Percentiles rank a stretch among this genome's conserved stretches.
Evolutionary conservation across 129 eudicot genomes (phyloP).

Genomic region (Silybum marianum): DNA sequence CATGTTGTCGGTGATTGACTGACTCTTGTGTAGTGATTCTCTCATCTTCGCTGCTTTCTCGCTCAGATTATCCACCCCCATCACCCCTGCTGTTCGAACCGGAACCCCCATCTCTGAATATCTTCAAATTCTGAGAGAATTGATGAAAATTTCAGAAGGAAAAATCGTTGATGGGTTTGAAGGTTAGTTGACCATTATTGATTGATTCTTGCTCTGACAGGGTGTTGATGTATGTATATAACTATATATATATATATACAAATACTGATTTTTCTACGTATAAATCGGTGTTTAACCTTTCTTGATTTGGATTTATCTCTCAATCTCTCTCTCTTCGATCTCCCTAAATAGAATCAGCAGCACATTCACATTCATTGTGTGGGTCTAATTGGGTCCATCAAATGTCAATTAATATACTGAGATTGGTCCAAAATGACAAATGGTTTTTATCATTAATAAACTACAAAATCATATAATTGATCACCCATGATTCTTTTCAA

Average conservation of each 20-base stretch:
- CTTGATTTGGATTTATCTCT: background rate
- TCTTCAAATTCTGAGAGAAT: background rate
- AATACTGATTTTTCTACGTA: conserved; percentile 25
- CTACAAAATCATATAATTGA: background rate
- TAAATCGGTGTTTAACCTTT: conserved; percentile 19
- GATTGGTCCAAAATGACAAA: background rate
- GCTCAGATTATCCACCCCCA: conserved; percentile 58
- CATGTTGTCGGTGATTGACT: conserved; percentile 80
- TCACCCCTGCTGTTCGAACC: conserved; percentile 31
- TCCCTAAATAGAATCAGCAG: background rate
- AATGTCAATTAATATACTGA: background rate
- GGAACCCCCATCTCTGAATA: conserved; percentile 55
- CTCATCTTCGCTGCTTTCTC: conserved; percentile 88
- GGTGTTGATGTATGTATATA: conserved; percentile 17
- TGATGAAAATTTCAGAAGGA: background rate
- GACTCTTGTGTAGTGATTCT: conserved; percentile 81
- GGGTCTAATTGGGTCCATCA: background rate
- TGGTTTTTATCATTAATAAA: background rate
- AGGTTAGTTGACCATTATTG: conserved; percentile 39
- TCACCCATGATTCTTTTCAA: background rate
- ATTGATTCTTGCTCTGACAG: conserved; percentile 32
- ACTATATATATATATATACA: background rate
- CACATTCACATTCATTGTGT: background rate
- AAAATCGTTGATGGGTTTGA: conserved; percentile 22
- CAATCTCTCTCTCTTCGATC: background rate